phyloP scores from a whole-genome alignment of 805 yeast genomes.

The Limtongia smithiae region DNA sequence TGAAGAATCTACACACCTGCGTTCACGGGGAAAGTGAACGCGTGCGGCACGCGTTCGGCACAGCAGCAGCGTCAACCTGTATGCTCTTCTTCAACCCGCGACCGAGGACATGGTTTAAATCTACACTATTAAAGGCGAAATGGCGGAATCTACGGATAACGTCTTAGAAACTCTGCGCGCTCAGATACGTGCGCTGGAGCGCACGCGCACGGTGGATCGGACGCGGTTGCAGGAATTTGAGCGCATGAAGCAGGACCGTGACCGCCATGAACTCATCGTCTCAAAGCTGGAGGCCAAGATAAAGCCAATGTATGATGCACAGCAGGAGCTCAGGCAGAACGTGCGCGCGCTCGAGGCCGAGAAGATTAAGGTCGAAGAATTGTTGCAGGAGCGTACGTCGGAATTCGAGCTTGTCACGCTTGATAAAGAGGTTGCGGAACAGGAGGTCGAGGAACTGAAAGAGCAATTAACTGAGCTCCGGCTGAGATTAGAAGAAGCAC shows the following conservation, averaged over 20 bases:
- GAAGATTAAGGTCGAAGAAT: constrained; percentile 26
- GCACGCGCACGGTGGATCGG: constrained; percentile 33
- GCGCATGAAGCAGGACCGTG: constrained; percentile 28
- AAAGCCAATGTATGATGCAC: constrained; percentile 35
- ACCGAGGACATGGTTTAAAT: no score
- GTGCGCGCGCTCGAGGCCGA: constrained; percentile 26
- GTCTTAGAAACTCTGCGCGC: constrained; percentile 11
- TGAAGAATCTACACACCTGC: no score
- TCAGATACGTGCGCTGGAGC: constrained; percentile 18
- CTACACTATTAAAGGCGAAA: no score
- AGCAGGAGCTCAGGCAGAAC: constrained; percentile 28
- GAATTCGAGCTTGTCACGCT: constrained; percentile 36
- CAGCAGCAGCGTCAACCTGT: no score
- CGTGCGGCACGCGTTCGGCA: no score
- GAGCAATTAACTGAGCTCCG: constrained; percentile 30
- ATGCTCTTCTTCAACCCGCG: no score
- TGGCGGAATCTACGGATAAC: not conserved
- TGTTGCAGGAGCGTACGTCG: constrained; percentile 29
- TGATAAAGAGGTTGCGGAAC: constrained; percentile 41
- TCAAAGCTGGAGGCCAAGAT: constrained; percentile 35
- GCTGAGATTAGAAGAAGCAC: constrained; percentile 27
- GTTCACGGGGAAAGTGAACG: no score
- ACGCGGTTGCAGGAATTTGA: constrained; percentile 23
- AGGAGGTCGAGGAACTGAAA: constrained; percentile 31
- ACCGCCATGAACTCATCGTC: constrained; percentile 31